Evolutionary conservation across 1,284 basidiomycete species (phyloP).

Genomic region (Tetrapyrgos nigripes): DNA sequence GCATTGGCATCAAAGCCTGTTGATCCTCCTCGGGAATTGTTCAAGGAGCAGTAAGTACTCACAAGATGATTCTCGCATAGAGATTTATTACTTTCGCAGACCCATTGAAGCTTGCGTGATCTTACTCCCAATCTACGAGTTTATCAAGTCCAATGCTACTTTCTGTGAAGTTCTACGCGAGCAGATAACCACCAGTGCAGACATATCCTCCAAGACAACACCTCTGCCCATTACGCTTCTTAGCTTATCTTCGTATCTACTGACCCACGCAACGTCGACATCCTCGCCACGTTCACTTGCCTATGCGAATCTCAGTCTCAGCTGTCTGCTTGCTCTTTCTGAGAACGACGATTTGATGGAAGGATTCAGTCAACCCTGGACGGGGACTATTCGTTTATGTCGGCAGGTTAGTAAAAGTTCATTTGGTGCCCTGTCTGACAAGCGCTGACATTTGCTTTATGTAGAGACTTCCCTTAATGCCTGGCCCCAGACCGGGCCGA

Average conservation of each 20-base stretch:
- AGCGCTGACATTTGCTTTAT: conserved; percentile 3
- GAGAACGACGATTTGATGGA: conserved; percentile 56
- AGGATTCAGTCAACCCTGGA: conserved; percentile 45
- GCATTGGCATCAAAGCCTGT: conserved; percentile 52
- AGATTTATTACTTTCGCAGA: conserved; percentile 38
- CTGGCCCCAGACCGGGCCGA: conserved; percentile 41
- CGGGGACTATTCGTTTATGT: conserved; percentile 56
- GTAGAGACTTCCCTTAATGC: conserved; percentile 59
- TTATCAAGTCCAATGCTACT: conserved; percentile 52
- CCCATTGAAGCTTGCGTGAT: conserved; percentile 66
- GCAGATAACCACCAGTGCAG: conserved; percentile 33
- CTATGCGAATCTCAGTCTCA: conserved; percentile 64
- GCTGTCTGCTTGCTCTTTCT: conserved; percentile 53
- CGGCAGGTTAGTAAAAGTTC: conserved; percentile 53
- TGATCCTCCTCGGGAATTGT: conserved; percentile 56
- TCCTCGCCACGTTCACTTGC: conserved; percentile 60
- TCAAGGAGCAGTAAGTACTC: conserved; percentile 58
- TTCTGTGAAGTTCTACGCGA: conserved; percentile 54
- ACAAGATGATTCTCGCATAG: conserved; percentile 1
- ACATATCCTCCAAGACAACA: conserved; percentile 23
- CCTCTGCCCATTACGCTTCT: conserved; percentile 54
- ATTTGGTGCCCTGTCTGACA: neutral
- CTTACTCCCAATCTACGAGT: conserved; percentile 65
- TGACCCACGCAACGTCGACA: conserved; percentile 67
- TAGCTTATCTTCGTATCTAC: conserved; percentile 64